phyloP scores from a whole-genome alignment of 805 yeast genomes.

The Cyberlindnera veronae region DNA sequence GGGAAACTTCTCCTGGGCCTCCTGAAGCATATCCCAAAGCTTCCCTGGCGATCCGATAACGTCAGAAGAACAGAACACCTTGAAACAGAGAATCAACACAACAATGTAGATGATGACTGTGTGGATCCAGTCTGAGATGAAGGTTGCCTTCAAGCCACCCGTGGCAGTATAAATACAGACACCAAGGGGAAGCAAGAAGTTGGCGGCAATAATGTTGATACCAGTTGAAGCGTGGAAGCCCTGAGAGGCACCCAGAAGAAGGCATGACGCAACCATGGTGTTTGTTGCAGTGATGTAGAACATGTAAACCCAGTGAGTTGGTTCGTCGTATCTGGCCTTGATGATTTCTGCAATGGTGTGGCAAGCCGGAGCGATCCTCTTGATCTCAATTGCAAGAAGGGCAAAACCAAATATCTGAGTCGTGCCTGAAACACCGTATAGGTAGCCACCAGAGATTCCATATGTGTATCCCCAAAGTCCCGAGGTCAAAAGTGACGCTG shows the following conservation, averaged over 20 bases:
- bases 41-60: slow-evolving; percentile 42
- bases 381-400: slow-evolving; percentile 37
- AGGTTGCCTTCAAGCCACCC: slow-evolving; percentile 51
- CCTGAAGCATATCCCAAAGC: slow-evolving; percentile 39
- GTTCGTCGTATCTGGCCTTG: slow-evolving; percentile 34
- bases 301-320: slow-evolving; percentile 34
- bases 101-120: slow-evolving; percentile 42
- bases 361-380: slow-evolving; percentile 39
- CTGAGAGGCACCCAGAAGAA: slow-evolving; percentile 43
- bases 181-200: slow-evolving; percentile 42
- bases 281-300: slow-evolving; percentile 38
- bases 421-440: slow-evolving; percentile 31
- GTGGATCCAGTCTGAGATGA: slow-evolving; percentile 49
- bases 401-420: slow-evolving; percentile 37
- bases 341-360: slow-evolving; percentile 40
- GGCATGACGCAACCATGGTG: slow-evolving; percentile 35
- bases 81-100: slow-evolving; percentile 33
- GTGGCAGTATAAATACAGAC: slow-evolving; percentile 45
- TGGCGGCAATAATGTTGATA: slow-evolving; percentile 43
- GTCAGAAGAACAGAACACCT: slow-evolving; percentile 34
- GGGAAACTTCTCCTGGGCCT: slow-evolving; percentile 32
- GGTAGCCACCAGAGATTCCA: slow-evolving; percentile 40
- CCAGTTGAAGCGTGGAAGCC: slow-evolving; percentile 40
- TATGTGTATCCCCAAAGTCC: slow-evolving; percentile 38
- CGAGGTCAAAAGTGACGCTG: slow-evolving; percentile 37